phyloP scores from a whole-genome alignment of 768 basidiomycete species.

The Mycena floridula region DNA sequence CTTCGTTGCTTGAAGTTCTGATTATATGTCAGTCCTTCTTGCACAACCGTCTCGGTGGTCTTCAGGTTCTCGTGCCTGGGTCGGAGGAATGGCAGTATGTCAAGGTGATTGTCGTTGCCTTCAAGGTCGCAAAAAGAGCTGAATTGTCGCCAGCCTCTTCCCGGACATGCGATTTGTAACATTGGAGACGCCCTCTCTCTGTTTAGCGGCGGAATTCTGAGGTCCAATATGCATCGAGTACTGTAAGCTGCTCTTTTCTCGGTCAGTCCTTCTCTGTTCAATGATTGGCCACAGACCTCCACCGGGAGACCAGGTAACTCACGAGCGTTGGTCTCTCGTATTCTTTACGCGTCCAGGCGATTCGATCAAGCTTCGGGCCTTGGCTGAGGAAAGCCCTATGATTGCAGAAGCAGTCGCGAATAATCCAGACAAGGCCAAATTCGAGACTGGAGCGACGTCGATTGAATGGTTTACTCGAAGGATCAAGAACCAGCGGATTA shows the following conservation, averaged over 20 bases:
- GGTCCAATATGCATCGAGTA: constrained; percentile 61
- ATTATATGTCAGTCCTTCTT: constrained; percentile 48
- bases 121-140: not conserved
- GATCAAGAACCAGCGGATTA: constrained; percentile 37
- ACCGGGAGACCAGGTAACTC: constrained; percentile 45
- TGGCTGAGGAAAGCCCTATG: constrained; percentile 42
- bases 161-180: constrained; percentile 55
- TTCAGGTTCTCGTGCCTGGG: constrained; percentile 63
- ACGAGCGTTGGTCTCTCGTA: constrained; percentile 61
- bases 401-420: constrained; percentile 38
- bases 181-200: constrained; percentile 56
- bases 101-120: constrained; percentile 37
- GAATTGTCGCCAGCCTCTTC: constrained; percentile 35
- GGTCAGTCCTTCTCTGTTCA: not conserved
- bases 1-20: constrained; percentile 27
- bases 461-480: constrained; percentile 39
- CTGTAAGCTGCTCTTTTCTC: constrained; percentile 30
- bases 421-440: constrained; percentile 28
- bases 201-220: constrained; percentile 58
- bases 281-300: constrained; percentile 39
- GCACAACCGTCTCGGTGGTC: constrained; percentile 63
- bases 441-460: constrained; percentile 29
- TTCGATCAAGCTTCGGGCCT: constrained; percentile 40
- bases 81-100: constrained; percentile 62
- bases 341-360: constrained; percentile 64